phyloP scores from a whole-genome alignment of 495 filamentous ascomycete species.

The Daldinia loculata region DNA sequence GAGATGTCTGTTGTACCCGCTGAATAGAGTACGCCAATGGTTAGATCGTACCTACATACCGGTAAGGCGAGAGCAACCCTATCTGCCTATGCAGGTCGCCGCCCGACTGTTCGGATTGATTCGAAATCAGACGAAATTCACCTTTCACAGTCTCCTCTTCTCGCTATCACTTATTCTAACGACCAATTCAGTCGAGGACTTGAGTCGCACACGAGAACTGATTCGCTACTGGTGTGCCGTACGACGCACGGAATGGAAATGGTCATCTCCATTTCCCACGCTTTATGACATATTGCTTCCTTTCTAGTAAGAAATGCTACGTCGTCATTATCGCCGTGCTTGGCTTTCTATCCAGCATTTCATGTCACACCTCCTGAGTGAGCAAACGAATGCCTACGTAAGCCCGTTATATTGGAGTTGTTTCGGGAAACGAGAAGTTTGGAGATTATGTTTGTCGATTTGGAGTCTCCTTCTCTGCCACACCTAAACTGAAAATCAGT shows the following conservation, averaged over 20 bases:
- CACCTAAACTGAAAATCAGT: constrained; percentile 25
- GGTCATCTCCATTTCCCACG: constrained; percentile 11
- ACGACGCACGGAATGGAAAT: constrained; percentile 6
- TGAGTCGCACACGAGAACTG: constrained; percentile 21
- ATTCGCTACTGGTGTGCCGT: constrained; percentile 19
- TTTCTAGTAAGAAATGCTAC: background rate
- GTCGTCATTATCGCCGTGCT: constrained; percentile 6
- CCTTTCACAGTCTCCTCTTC: constrained; percentile 1
- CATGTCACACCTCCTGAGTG: constrained; percentile 21
- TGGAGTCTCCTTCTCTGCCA: constrained; percentile 33
- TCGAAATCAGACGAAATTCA: constrained; percentile 22
- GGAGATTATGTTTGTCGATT: constrained; percentile 28
- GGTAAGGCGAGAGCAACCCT: constrained; percentile 16
- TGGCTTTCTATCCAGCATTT: constrained; percentile 14
- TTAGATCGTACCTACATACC: constrained; percentile 27
- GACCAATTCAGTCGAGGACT: background rate
- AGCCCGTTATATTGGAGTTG: constrained; percentile 35
- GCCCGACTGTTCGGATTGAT: constrained; percentile 27
- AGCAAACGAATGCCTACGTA: constrained; percentile 38
- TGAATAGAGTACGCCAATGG: constrained; percentile 29
- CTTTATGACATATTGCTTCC: constrained; percentile 21
- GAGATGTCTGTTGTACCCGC: constrained; percentile 30
- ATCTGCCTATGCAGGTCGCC: constrained; percentile 27
- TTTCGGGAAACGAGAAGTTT: constrained; percentile 40
- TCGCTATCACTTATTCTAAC: constrained; percentile 14